These are phyloP conservation scores for Cystofilobasidium ferigula DNA, from an alignment of 768 basidiomycete genomes.

Conservation along the genomic window DNA sequence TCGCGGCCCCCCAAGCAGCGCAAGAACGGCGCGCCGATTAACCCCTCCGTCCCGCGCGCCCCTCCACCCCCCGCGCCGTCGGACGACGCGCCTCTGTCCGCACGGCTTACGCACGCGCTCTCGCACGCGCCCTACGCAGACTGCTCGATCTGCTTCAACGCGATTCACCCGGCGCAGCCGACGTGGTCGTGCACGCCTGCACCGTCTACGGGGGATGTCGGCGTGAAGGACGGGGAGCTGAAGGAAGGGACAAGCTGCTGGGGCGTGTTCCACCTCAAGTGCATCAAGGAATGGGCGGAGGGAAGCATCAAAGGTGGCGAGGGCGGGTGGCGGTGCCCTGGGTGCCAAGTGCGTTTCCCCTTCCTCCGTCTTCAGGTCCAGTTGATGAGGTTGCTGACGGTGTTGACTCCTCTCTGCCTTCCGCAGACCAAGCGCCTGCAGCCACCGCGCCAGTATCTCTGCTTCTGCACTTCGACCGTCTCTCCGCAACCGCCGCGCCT, in stretches of 20 bases:
- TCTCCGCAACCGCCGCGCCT: constrained; percentile 61
- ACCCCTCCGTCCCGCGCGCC: too few relatives aligned
- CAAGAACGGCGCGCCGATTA: too few relatives aligned
- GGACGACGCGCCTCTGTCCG: neutral
- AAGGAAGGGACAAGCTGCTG: neutral
- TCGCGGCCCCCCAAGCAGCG: too few relatives aligned
- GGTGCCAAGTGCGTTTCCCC: constrained; percentile 12
- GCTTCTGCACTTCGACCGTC: constrained; percentile 68
- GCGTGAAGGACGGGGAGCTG: neutral
- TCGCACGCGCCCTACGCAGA: neutral
- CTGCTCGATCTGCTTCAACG: neutral
- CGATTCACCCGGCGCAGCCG: constrained; percentile 1
- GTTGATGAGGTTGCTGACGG: neutral
- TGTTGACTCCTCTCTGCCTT: neutral
- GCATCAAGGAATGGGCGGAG: constrained; percentile 26
- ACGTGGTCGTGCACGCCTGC: neutral
- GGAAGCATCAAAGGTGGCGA: constrained; percentile 8
- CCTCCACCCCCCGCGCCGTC: neutral
- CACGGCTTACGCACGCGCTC: neutral
- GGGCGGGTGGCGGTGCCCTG: constrained; percentile 22
- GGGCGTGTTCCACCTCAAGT: constrained; percentile 8
- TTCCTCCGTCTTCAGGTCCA: neutral
- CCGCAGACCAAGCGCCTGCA: neutral
- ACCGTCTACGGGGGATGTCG: neutral
- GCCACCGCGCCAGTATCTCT: constrained; percentile 46